Percentiles rank a stretch among this genome's conserved stretches.
These are phyloP conservation scores for Musa acuminata DNA, from an alignment of 176 grass and related monocot species.

Conservation along the genomic window DNA sequence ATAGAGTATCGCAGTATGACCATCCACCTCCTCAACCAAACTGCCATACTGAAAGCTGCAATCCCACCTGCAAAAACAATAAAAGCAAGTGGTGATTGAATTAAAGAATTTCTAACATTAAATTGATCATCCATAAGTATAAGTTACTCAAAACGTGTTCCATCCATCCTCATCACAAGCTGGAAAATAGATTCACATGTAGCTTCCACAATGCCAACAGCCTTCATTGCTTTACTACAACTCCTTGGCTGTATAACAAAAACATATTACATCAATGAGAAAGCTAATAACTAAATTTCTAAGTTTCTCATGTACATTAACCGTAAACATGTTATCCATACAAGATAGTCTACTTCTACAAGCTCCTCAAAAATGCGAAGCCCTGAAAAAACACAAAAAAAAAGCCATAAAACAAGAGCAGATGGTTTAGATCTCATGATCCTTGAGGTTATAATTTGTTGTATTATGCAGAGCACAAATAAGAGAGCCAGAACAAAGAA, in stretches of 20 bases:
- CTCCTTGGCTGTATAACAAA: constrained; percentile 54
- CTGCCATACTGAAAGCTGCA: constrained; percentile 98
- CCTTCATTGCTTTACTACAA: constrained; percentile 97
- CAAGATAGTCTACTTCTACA: constrained; percentile 90
- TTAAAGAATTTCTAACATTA: no score
- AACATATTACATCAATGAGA: constrained; percentile 24
- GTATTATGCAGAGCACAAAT: neutral
- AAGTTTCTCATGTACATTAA: constrained; percentile 10
- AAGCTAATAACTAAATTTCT: constrained; percentile 17
- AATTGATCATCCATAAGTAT: constrained; percentile 1
- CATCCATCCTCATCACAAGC: constrained; percentile 96
- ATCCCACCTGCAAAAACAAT: constrained; percentile 61
- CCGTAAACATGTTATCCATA: constrained; percentile 40
- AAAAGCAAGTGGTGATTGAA: neutral
- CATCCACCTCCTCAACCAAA: constrained; percentile 92
- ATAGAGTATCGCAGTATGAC: constrained; percentile 89
- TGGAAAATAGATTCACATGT: constrained; percentile 95
- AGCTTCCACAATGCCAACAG: constrained; percentile 89
- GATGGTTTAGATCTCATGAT: neutral
- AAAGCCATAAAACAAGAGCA: constrained; percentile 3
- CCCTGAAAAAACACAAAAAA: constrained; percentile 32
- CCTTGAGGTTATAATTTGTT: neutral
- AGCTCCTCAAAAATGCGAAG: constrained; percentile 97
- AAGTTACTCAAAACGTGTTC: constrained; percentile 81
- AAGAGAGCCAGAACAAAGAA: constrained; percentile 7